phyloP scores from a whole-genome alignment of 1,139 yeast genomes.

The Meyerozyma guilliermondii region DNA sequence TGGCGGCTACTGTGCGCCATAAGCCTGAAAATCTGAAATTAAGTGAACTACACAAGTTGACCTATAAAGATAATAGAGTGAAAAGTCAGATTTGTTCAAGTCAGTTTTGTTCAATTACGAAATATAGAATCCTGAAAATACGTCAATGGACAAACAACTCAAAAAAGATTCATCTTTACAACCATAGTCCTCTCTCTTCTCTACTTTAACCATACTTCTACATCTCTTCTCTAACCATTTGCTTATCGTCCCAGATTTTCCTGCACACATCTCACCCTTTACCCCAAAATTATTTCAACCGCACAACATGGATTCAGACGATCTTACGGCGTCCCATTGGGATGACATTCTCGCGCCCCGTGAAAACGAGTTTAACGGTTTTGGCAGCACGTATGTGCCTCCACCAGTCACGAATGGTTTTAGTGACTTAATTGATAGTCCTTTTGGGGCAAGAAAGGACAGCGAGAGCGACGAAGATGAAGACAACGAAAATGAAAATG shows the following conservation, averaged over 20 bases:
- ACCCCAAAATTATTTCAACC: not conserved
- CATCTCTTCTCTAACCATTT: too few relatives aligned
- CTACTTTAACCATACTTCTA: too few relatives aligned
- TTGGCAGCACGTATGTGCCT: slow-evolving; percentile 2
- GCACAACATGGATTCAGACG: slow-evolving; percentile 18
- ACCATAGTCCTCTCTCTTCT: too few relatives aligned
- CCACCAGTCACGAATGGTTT: slow-evolving; percentile 2
- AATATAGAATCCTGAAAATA: too few relatives aligned
- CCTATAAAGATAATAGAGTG: too few relatives aligned
- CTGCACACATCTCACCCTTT: not conserved
- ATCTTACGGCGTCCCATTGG: slow-evolving; percentile 26
- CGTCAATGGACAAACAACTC: too few relatives aligned
- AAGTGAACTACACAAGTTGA: too few relatives aligned
- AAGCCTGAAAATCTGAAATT: not conserved
- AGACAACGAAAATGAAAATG: slow-evolving; percentile 17
- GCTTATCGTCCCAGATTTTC: not conserved
- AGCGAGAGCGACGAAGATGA: slow-evolving; percentile 17
- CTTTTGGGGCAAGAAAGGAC: slow-evolving; percentile 13
- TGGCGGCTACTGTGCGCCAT: slow-evolving; percentile 66
- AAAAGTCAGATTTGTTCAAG: too few relatives aligned
- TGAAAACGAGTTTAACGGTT: not conserved
- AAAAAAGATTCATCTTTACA: too few relatives aligned
- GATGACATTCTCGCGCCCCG: slow-evolving; percentile 19
- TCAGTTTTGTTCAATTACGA: too few relatives aligned
- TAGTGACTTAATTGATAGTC: not conserved